Conservation (phyloP, 805 yeast species). For the Brettanomyces nanus region DNA sequence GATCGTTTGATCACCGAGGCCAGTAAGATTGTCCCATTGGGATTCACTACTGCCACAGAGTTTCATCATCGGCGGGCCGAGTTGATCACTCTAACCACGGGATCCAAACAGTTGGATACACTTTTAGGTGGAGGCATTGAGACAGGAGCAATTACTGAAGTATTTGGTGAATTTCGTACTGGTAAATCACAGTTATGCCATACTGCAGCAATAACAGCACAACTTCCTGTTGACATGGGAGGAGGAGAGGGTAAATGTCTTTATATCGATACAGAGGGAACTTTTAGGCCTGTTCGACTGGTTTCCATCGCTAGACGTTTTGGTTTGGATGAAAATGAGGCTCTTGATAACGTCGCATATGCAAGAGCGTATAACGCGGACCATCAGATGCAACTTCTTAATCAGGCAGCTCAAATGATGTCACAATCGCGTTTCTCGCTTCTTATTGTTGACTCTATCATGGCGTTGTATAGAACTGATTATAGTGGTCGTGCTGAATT, state of each 20-base stretch:
- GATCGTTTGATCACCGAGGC: constrained; percentile 80
- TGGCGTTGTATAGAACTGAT: constrained; percentile 95
- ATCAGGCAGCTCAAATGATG: constrained; percentile 94
- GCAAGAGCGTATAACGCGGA: constrained; percentile 97
- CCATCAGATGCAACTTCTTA: constrained; percentile 80
- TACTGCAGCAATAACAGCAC: constrained; percentile 94
- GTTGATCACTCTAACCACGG: constrained; percentile 88
- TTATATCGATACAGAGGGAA: constrained; percentile 94
- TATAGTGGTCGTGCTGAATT: constrained; percentile 93
- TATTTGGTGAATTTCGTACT: constrained; percentile 95
- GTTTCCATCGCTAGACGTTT: constrained; percentile 86
- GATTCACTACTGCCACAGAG: constrained; percentile 95
- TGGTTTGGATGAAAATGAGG: constrained; percentile 87
- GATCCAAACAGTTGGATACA: constrained; percentile 89
- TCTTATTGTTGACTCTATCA: constrained; percentile 91
- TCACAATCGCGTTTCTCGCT: constrained; percentile 85
- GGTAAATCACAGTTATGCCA: constrained; percentile 97
- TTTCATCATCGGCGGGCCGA: constrained; percentile 85
- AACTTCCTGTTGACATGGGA: constrained; percentile 91
- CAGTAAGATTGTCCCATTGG: constrained; percentile 82
- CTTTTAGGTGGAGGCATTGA: constrained; percentile 94
- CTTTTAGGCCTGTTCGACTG: constrained; percentile 87
- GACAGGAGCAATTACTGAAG: constrained; percentile 93
- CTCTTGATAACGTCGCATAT: constrained; percentile 94
- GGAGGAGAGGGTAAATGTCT: constrained; percentile 98